Percentiles rank a stretch among this genome's conserved stretches.
Conservation (phyloP, 345 rosid species). For the Triadica sebifera region DNA sequence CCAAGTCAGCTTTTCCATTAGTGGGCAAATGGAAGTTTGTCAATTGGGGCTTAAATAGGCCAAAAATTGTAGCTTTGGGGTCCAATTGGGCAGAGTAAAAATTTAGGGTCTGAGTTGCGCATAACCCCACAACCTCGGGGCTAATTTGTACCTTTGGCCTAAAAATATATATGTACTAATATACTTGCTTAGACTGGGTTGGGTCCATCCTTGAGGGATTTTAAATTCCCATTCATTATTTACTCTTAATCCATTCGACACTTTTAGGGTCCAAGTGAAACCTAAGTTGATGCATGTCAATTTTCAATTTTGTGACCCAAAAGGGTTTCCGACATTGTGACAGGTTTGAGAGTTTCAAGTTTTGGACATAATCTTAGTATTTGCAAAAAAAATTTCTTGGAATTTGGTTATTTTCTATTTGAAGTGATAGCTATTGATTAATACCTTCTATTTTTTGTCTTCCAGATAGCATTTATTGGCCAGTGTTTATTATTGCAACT, state of each 20-base stretch:
- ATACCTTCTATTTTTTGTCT: background rate
- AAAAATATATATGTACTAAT: too few relatives aligned
- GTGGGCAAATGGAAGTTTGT: too few relatives aligned
- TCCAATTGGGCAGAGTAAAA: too few relatives aligned
- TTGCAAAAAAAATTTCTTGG: too few relatives aligned
- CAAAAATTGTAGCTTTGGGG: too few relatives aligned
- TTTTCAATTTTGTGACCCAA: background rate
- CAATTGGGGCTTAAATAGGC: too few relatives aligned
- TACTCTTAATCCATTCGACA: background rate
- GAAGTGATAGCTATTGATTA: background rate
- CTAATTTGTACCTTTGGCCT: too few relatives aligned
- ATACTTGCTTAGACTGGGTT: background rate
- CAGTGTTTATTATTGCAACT: slow-evolving; percentile 31
- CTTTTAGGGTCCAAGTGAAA: background rate
- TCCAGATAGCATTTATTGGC: slow-evolving; percentile 34
- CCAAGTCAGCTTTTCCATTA: too few relatives aligned
- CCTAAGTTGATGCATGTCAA: background rate
- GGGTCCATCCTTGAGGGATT: background rate
- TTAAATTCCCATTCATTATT: background rate
- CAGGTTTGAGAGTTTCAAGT: background rate
- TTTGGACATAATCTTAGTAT: background rate
- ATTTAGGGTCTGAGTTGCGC: too few relatives aligned
- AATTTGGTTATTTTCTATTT: background rate
- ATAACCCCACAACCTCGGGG: too few relatives aligned
- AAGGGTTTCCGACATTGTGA: background rate